Percentiles rank a stretch among this genome's conserved stretches.
phyloP scores from a whole-genome alignment of 768 basidiomycete genomes.

The Epithele typhae region DNA sequence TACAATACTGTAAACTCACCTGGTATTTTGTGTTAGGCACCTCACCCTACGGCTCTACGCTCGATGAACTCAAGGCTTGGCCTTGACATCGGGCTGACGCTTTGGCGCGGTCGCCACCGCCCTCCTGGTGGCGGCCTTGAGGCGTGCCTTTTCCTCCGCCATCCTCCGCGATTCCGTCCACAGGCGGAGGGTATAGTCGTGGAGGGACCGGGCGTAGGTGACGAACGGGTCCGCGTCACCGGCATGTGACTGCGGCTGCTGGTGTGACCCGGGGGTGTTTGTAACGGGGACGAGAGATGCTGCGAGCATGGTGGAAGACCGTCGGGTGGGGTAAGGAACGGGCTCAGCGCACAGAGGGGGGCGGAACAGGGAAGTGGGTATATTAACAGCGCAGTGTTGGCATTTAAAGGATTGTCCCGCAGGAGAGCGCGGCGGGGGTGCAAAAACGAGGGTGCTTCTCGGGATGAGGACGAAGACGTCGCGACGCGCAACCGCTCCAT shows the following conservation, averaged over 20 bases:
- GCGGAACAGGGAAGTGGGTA: not conserved
- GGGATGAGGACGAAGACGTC: conserved; percentile 11
- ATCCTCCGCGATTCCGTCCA: conserved; percentile 64
- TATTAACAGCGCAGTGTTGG: conserved; percentile 8
- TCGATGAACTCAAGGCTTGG: not conserved
- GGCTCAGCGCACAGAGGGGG: not conserved
- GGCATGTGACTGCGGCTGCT: not conserved
- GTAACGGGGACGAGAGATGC: not conserved
- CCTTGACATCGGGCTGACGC: conserved; percentile 5
- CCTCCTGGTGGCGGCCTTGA: conserved; percentile 11
- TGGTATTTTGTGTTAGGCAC: too few relatives aligned
- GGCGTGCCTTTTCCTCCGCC: conserved; percentile 42
- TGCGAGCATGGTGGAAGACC: conserved; percentile 16
- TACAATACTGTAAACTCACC: too few relatives aligned
- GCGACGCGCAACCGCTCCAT: conserved; percentile 15
- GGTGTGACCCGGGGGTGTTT: conserved; percentile 1
- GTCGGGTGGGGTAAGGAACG: not conserved
- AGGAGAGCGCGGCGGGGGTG: conserved; percentile 10
- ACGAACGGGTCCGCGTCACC: conserved; percentile 30
- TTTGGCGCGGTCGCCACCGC: conserved; percentile 10
- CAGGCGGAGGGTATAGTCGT: conserved; percentile 61
- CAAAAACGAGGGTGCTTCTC: conserved; percentile 16
- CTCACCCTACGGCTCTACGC: too few relatives aligned
- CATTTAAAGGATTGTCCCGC: conserved; percentile 4
- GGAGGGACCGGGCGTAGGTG: conserved; percentile 59